phyloP scores from a whole-genome alignment of 208 protist species.

The Trypanosoma theileri region DNA sequence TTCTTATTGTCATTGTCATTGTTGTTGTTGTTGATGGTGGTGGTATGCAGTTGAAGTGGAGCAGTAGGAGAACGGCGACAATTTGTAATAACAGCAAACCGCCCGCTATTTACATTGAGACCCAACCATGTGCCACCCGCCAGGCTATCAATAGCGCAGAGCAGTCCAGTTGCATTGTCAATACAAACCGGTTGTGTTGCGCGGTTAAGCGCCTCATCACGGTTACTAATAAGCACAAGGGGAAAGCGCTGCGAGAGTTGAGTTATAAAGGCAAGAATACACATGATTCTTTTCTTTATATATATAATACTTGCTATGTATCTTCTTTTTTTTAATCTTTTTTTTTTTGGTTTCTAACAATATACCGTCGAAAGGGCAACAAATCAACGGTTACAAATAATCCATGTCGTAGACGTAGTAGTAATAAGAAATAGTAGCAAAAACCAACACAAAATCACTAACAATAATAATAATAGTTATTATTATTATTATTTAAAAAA shows the following conservation, averaged over 20 bases:
- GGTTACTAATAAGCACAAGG: slow-evolving; percentile 60
- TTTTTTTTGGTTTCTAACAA: background rate
- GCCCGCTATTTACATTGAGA: slow-evolving; percentile 45
- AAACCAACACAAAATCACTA: slow-evolving; percentile 10
- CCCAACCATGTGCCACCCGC: slow-evolving; percentile 73
- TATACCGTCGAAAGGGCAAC: background rate
- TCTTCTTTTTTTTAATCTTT: slow-evolving; percentile 1
- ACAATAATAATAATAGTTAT: slow-evolving; percentile 18
- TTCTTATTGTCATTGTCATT: background rate
- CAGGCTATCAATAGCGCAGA: slow-evolving; percentile 50
- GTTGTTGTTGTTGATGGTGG: too few relatives aligned
- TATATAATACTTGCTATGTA: background rate
- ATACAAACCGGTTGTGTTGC: slow-evolving; percentile 36
- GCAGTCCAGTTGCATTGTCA: slow-evolving; percentile 31
- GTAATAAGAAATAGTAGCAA: background rate
- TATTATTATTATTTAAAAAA: too few relatives aligned
- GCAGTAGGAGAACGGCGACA: slow-evolving; percentile 43
- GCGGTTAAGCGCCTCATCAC: slow-evolving; percentile 51
- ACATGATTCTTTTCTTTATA: slow-evolving; percentile 43
- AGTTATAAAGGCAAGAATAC: slow-evolving; percentile 59
- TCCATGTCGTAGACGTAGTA: too few relatives aligned
- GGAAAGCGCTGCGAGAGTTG: slow-evolving; percentile 54
- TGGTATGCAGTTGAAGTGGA: slow-evolving; percentile 23
- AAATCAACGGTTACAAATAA: background rate
- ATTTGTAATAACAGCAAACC: slow-evolving; percentile 62